A percentile compares a stretch with the other conserved stretches of the same genome.
Conservation (phyloP, 345 rosid species). For the Draba incana region DNA sequence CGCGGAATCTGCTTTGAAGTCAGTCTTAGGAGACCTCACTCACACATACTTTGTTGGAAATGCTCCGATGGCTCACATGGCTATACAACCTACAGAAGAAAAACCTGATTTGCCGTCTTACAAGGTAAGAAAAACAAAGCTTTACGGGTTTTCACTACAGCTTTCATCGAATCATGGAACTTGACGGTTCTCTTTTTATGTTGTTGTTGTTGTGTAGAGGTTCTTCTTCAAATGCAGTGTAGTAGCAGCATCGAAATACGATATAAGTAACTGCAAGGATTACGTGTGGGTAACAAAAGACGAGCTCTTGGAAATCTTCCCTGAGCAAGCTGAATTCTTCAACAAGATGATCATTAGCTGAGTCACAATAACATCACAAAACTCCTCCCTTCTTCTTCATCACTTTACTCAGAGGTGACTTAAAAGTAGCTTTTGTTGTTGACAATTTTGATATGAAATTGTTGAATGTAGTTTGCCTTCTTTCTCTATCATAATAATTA, state of each 20-base stretch:
- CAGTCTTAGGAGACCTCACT: slow-evolving; percentile 77
- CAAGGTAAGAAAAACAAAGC: slow-evolving; percentile 53
- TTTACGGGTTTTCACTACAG: neutral
- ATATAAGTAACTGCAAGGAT: slow-evolving; percentile 72
- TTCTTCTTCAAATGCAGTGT: slow-evolving; percentile 96
- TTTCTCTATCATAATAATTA: too few species aligned
- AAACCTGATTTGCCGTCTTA: slow-evolving; percentile 48
- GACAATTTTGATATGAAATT: slow-evolving; percentile 56
- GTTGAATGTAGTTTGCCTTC: slow-evolving; percentile 49
- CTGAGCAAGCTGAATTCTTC: slow-evolving; percentile 71
- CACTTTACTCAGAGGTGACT: slow-evolving; percentile 10
- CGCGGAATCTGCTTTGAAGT: slow-evolving; percentile 83
- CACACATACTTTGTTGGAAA: slow-evolving; percentile 94
- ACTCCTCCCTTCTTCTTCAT: neutral
- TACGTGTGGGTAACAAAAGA: slow-evolving; percentile 94
- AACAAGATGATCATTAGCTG: slow-evolving; percentile 90
- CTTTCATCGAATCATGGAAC: neutral
- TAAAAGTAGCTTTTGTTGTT: neutral
- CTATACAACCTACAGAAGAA: slow-evolving; percentile 49
- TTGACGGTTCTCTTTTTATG: neutral
- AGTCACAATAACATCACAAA: slow-evolving; percentile 24
- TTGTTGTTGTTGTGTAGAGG: slow-evolving; percentile 49
- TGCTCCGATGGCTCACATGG: slow-evolving; percentile 96
- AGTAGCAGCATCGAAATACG: slow-evolving; percentile 68
- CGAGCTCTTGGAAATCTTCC: slow-evolving; percentile 82